Base-by-base conservation (phyloP, 202 grass and related monocot genomes). In the Thinopyrum obtusiflorum region DNA sequence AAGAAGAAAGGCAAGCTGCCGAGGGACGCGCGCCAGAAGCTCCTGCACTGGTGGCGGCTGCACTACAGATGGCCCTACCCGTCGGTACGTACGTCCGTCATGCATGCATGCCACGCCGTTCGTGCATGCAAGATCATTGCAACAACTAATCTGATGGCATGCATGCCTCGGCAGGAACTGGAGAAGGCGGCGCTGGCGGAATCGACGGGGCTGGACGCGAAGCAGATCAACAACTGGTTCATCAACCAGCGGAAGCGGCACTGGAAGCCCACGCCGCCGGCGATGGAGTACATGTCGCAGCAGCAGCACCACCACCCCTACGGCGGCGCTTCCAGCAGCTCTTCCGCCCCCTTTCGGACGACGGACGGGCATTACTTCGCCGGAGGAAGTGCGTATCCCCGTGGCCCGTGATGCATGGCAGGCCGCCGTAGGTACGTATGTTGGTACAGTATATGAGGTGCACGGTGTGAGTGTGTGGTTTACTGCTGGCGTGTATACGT, bases 191-290 rank as follows among this genome's bases (percentile, higher is more conserved):
- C 91, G 60, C 53, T 94, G 89, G 83, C 77, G 17, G 81, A 90
- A 40, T 89, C 89, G 67, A 97, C 95, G n/a, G 90, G 95, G 68
- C 92, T 97, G 1, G 92, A 97, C 82, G 80, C 78, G 35, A 97
- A 94, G 87, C 95, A 97, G 84, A 94, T 97, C 79, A 97, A 93
- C 85, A 97, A 97, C 59, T 97, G 95, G 95, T 97, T 97, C 87
- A 97, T 97, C 87, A 97, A 97, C 88, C 95, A 97, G 82, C 81
- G 95, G 39, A 97, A 97, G 86, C 87, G 95, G 71, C 95, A 97
- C 65, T 97, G 95, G 95, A 94, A 97, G 84, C 92, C 92, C 35
- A 84, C 76, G 80, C 85, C 77, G 70, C 39, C 83, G 39, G 24
- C 87, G 7, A 71, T 76, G 68, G 85, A 90, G 66, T 88, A 92